Evolutionary conservation across 2,329 filamentous ascomycete genomes (phyloP), one percentile per base, ranked within the genome.

Genomic region (Phaeoacremonium minimum): DNA sequence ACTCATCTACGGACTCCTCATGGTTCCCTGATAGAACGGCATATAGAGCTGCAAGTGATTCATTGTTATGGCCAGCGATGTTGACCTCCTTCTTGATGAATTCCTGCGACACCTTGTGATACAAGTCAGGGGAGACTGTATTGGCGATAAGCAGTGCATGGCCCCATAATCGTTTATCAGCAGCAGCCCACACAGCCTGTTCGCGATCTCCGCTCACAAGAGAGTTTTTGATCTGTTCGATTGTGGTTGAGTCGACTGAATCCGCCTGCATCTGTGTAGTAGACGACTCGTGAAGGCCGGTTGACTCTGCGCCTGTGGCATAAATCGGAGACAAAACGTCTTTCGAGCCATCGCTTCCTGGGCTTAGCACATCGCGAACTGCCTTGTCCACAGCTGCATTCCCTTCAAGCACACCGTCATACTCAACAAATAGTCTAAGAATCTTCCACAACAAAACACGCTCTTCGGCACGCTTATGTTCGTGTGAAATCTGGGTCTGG

Each of bases 81-180:
- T 93, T 94, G 37, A 98, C 87, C 58, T 98, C 93, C 52, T 94
- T 90, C 47, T 89, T 84, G 14, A 98, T 85, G 52, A 98, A 98
- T 52, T 98, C 93, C 52, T 95, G 89, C 1, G 89, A 80, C 17
- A 98, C 90, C 55, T 94, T 87, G 57, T 89, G 94, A 76, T 94
- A 97, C 3, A 94, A 70, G 15, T 87, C 85, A 32, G 86, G 70
- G 2, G 87, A 93, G 63, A 95, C 58, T 0, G 80, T 81, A 42
- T 80, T 76, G 2, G 93, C 85, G 22, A 98, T 83, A 15, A 98
- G 71, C 75, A 98, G 85, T 4, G 93, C 94, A 58, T 98, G 94
- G 3, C 88, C 93, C 94, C 94, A 98, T 4, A 98, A 69, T 33
- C 90, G 80, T 58, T 90, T 89, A 58, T 98, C 93, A 19, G 89